Base-by-base conservation (phyloP, 495 filamentous ascomycete species). In the Aspergillus campestris region DNA sequence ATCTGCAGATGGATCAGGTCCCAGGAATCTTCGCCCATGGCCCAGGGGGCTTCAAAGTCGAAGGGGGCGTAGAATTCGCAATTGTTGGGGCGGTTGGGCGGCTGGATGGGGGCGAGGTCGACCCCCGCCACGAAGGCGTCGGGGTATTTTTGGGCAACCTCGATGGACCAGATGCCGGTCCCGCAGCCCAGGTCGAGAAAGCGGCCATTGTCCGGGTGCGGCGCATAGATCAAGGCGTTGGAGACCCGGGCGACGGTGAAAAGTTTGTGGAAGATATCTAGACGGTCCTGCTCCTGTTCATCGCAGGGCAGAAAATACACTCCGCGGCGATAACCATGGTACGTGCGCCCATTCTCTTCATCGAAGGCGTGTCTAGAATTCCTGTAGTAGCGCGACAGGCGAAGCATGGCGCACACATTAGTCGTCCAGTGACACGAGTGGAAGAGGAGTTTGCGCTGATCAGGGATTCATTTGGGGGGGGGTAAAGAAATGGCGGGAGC, bases 81-180 rank as follows among this genome's bases (percentile, higher is more conserved):
- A 51, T 64, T 90, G 79, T 50, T 74, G 55, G 87, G 86, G 36
- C 63, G 86, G 76, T 75, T 80, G 54, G 77, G 66, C 5, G 90
- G 90, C 54, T 94, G 89, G 43, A 91, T 92, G 18, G 82, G 72
- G 6, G 82, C 80, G 1, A 96, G 73, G 64, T 94, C 90, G 8
- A 87, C 72, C 5, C 87, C 87, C 31, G 80, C 67, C 31, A 94
- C 82, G 61, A 77, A 68, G 8, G 80, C 69, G 32, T 80, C 59
- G 12, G 69, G 69, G 52, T 81, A 84, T 61, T 78, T 77, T 44
- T 79, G 77, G 37, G 86, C 86, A 65, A 95, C 82, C 51, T 92
- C 84, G 55, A 94, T 90, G 14, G 80, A 76, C 90, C 90, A 95
- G 38, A 95, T 91, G 5, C 90, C 89, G 0, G 90, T 94, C 8